phyloP scores from a whole-genome alignment of 306 rosid genomes.

The Corylus avellana region DNA sequence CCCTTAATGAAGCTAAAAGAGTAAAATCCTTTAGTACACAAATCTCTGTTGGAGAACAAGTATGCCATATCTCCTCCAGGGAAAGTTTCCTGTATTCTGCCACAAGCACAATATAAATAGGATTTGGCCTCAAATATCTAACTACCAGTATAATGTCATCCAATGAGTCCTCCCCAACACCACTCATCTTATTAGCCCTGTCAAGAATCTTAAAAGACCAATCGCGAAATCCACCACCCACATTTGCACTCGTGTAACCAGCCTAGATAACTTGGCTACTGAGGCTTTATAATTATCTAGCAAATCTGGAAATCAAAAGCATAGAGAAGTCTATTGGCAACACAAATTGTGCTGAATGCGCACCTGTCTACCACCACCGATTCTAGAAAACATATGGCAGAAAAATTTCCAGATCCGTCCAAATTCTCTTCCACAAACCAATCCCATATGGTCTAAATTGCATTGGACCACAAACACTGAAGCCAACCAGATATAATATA shows the following conservation, averaged over 20 bases:
- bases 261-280: not conserved
- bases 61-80: not conserved
- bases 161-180: not conserved
- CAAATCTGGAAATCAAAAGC: not conserved
- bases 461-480: not conserved
- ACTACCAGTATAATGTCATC: not conserved
- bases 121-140: not conserved
- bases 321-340: not conserved
- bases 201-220: not conserved
- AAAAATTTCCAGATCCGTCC: not conserved
- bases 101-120: not conserved
- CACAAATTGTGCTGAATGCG: not conserved
- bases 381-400: not conserved
- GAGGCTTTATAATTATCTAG: not conserved
- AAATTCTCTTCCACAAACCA: not conserved
- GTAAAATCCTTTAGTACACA: not conserved
- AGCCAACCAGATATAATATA: not conserved
- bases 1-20: not conserved
- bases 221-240: not conserved
- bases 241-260: not conserved
- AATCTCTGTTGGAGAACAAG: not conserved
- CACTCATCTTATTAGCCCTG: not conserved
- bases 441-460: not conserved
- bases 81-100: not conserved
- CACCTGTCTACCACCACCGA: not conserved